Percentiles rank a stretch among this genome's conserved stretches.
These are phyloP conservation scores for Geosmithia morbida DNA, from an alignment of 2,329 filamentous ascomycete species.

Conservation along the genomic window DNA sequence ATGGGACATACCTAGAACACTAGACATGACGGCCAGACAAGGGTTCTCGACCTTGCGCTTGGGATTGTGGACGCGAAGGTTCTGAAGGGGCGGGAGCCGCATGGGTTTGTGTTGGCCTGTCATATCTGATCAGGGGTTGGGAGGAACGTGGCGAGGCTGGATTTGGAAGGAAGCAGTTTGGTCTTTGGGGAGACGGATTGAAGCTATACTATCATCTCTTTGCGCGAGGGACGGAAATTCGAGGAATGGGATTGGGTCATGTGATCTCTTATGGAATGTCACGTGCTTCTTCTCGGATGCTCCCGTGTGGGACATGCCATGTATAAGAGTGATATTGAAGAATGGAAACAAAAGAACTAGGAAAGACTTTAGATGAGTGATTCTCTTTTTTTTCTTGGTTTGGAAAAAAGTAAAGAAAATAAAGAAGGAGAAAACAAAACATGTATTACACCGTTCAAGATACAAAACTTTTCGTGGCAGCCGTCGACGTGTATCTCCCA, in stretches of 20 bases:
- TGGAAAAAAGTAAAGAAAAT: too few species aligned
- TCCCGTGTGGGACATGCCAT: not conserved
- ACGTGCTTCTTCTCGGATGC: not conserved
- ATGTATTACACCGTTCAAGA: too few species aligned
- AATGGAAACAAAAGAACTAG: too few species aligned
- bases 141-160: too few species aligned
- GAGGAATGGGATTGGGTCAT: not conserved
- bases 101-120: constrained; percentile 32
- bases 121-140: constrained; percentile 19
- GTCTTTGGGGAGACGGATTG: not conserved
- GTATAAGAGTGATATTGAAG: too few species aligned
- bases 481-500: too few species aligned
- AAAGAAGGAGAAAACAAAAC: too few species aligned
- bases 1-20: constrained; percentile 33
- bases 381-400: too few species aligned
- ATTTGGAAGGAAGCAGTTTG: too few species aligned
- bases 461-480: too few species aligned
- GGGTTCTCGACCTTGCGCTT: constrained; percentile 34
- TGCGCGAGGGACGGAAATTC: not conserved
- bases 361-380: too few species aligned
- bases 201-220: not conserved
- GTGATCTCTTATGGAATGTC: not conserved
- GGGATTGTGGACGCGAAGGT: constrained; percentile 37
- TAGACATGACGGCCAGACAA: constrained; percentile 41
- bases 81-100: constrained; percentile 41